A percentile compares a stretch with the other conserved stretches of the same genome.
These are phyloP conservation scores for Aspergillus thermomutatus DNA, from an alignment of 2,329 filamentous ascomycete species.

Conservation along the genomic window DNA sequence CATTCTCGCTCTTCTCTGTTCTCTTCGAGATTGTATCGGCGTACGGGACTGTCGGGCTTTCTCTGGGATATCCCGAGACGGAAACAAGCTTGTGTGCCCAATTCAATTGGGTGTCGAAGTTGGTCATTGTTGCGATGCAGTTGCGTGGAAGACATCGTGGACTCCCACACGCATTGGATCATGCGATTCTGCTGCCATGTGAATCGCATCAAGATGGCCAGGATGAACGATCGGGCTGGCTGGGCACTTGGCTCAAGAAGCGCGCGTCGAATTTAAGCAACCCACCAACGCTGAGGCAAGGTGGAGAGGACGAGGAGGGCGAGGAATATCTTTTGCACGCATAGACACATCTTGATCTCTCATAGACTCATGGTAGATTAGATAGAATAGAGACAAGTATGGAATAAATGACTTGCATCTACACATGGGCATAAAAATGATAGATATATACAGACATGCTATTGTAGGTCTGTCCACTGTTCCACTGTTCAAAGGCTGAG, in stretches of 20 bases:
- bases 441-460: too few relatives aligned
- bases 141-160: slow-evolving; percentile 61
- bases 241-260: neutral
- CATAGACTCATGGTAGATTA: too few relatives aligned
- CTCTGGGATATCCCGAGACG: slow-evolving; percentile 69
- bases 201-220: slow-evolving; percentile 33
- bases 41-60: slow-evolving; percentile 87
- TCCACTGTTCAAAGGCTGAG: neutral
- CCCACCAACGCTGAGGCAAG: neutral
- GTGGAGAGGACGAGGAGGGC: neutral
- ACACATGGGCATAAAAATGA: neutral
- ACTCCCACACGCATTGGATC: slow-evolving; percentile 62
- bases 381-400: neutral
- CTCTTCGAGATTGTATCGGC: slow-evolving; percentile 84
- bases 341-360: neutral
- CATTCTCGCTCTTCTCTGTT: slow-evolving; percentile 62
- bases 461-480: neutral
- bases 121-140: slow-evolving; percentile 63
- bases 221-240: neutral
- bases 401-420: neutral
- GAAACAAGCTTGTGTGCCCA: slow-evolving; percentile 77
- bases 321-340: neutral
- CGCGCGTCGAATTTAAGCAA: neutral
- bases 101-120: slow-evolving; percentile 65
- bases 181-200: slow-evolving; percentile 63